Base-by-base conservation (phyloP, 768 basidiomycete genomes). In the Artomyces pyxidatus region DNA sequence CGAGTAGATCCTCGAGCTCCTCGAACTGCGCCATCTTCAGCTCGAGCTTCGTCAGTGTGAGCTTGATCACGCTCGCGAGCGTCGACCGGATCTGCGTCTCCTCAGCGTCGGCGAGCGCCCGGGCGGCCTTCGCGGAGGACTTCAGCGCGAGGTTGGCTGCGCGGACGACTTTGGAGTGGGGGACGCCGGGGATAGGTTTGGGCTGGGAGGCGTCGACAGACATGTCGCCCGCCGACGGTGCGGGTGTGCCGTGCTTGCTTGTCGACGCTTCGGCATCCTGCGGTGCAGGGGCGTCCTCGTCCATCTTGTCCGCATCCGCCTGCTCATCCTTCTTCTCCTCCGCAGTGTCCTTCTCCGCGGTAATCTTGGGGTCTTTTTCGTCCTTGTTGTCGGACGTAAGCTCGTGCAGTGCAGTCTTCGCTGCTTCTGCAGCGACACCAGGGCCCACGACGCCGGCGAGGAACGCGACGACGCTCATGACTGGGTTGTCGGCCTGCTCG, bases 381-480 rank as follows among this genome's bases (percentile, higher is more conserved):
- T 63, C 67, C 45, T 61, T 69, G 37, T 76, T 70, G 9, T 75
- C 80, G 54, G 82, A 80, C 8, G 82, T 84, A 17, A 95, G 73
- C 49, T 87, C 86, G 39, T 87, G 87, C 52, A 95, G 67, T 0
- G 92, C 93, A 0, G 83, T 83, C 64, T 92, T 92, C 6, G 96
- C 96, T 1, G 94, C 95, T 51, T 92, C 92, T 0, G 91, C 88
- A 3, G 94, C 95, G 4, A 96, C 86, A 0, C 84, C 83, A 0
- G 92, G 91, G 9, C 81, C 82, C 6, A 98, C 86, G 9, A 94
- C 92, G 6, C 90, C 88, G 7, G 96, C 92, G 21, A 99, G 73
- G 71, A 97, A 98, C 2, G 96, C 92, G 17, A 98, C 94, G 21
- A 98, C 96, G 64, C 88, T 91, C 92, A 99, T 92, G 16, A 99